These are phyloP conservation scores for Coemansia sp. DNA, from an alignment of 192 early-diverging fungal species.

Conservation along the genomic window DNA sequence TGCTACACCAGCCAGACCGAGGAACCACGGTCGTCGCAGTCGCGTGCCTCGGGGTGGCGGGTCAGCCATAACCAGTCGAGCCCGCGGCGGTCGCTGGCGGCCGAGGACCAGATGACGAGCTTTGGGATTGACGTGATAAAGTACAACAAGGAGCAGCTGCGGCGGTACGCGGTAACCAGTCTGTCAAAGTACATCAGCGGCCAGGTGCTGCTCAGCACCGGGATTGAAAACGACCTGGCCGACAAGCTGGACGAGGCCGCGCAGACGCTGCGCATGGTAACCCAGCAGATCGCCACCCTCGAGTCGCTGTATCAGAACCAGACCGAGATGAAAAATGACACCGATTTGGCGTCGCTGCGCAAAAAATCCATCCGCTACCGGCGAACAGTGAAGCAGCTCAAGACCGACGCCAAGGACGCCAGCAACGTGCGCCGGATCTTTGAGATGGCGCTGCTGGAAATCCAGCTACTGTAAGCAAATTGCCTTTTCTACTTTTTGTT, in stretches of 20 bases:
- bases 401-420: conserved; percentile 16
- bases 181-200: conserved; percentile 42
- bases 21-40: neutral
- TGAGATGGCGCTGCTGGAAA: conserved; percentile 33
- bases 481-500: neutral
- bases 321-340: neutral
- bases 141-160: conserved; percentile 49
- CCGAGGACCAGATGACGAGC: conserved; percentile 8
- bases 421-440: conserved; percentile 31
- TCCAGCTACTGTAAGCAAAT: conserved; percentile 23
- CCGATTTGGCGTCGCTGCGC: conserved; percentile 7
- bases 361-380: conserved; percentile 6
- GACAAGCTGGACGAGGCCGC: conserved; percentile 26
- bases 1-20: conserved; percentile 16
- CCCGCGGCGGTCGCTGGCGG: neutral
- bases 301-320: conserved; percentile 1
- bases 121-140: conserved; percentile 33
- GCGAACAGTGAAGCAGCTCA: conserved; percentile 12
- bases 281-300: conserved; percentile 19
- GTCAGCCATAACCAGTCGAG: neutral
- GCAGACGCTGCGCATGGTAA: conserved; percentile 6
- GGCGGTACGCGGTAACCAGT: conserved; percentile 26
- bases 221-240: conserved; percentile 43
- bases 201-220: conserved; percentile 47
- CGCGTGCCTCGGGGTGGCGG: neutral